Base-by-base conservation (phyloP, 257 asterid genomes). In the Cinchona pubescens region DNA sequence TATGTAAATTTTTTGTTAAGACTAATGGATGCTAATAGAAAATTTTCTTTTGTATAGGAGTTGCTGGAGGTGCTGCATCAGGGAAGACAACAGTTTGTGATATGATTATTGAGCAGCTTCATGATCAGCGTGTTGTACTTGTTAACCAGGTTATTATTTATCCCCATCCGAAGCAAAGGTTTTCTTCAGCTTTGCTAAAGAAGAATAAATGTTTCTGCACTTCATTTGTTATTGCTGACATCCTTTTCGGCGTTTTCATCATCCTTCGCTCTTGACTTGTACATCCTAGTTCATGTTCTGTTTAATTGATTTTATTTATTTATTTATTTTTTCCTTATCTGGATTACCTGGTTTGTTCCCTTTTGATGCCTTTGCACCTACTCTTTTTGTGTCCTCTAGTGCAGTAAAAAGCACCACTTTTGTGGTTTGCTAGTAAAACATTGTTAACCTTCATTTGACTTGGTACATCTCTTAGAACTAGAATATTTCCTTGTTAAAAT, bases 81-180 rank as follows among this genome's bases (percentile, higher is more conserved):
- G 98, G 99, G 79, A 95, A 95, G 86, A 93, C 99, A 60, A 88
- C 98, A 55, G 99, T 95, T 74, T 95, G 99, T 85, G 98, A 95
- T 85, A 86, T 95, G 96, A 95, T 95, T 73, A 91, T 95, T 37
- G 96, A 95, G 83, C 99, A 93, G 86, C 98, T 92, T 77, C 94
- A 56, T 63, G 99, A 95, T 91, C 99, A 95, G 81, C 97, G 99
- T 73, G 99, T 95, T 75, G 98, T 93, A 75, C 96, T 95, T 66
- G 97, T 95, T 76, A 95, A 93, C 80, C 98, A 91, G 99, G 99
- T 93, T 81, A 60, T 34, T 32, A 10, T 51, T 45, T 53, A 27
- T 62, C 75, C 34, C 7, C 30, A 10, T 40, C 21, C 38, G 69
- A 13, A 19, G 19, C 38, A 9, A 15, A 40, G 23, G 14, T n/a